phyloP scores from a whole-genome alignment of 2,329 filamentous ascomycete genomes.

The Atkinsonella texensis region DNA sequence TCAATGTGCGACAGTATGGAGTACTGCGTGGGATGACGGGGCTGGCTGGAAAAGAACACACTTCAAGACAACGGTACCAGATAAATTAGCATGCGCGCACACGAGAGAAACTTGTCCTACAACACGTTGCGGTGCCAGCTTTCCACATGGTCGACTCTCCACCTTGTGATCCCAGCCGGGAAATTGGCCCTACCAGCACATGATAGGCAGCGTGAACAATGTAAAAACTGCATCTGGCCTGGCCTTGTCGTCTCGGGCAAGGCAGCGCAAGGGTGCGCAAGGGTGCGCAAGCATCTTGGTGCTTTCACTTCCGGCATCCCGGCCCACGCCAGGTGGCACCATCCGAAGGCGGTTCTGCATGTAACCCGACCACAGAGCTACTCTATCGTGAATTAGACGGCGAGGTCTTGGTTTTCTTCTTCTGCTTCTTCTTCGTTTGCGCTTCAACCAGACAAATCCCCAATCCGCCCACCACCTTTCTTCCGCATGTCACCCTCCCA shows the following conservation, averaged over 20 bases:
- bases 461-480: neutral
- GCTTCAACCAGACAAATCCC: neutral
- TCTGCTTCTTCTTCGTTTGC: neutral
- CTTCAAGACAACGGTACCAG: too few relatives aligned
- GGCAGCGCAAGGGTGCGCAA: too few relatives aligned
- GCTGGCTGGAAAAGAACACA: neutral
- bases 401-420: neutral
- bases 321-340: slow-evolving; percentile 1
- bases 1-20: too few relatives aligned
- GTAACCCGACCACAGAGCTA: neutral
- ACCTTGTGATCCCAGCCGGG: slow-evolving; percentile 9
- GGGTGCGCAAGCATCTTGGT: too few relatives aligned
- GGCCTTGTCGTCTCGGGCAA: too few relatives aligned
- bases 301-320: too few relatives aligned
- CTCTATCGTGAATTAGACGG: neutral
- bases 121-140: slow-evolving; percentile 4
- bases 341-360: neutral
- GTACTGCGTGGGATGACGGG: too few relatives aligned
- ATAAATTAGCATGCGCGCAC: neutral
- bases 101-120: slow-evolving; percentile 1
- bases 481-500: neutral
- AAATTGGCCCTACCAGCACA: slow-evolving; percentile 11
- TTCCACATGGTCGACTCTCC: slow-evolving; percentile 9
- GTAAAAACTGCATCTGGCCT: neutral
- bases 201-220: neutral